A percentile compares a stretch with the other conserved stretches of the same genome.
These are phyloP conservation scores for Colletotrichum plurivorum DNA, from an alignment of 2,329 filamentous ascomycete genomes.

Conservation along the genomic window DNA sequence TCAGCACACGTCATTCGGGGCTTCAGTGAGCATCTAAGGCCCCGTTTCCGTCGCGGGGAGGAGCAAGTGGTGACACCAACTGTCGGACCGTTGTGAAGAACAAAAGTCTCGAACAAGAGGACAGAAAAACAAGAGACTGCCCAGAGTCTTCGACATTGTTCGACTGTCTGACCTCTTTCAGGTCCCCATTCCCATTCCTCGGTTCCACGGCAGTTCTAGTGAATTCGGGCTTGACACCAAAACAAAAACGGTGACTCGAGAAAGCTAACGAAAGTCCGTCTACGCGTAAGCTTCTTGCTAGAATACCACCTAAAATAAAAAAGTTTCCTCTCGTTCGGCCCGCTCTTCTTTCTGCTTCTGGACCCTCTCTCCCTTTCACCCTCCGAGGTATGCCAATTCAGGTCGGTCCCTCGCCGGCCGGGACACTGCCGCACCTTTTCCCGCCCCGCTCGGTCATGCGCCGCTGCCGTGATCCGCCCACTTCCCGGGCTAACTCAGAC, in stretches of 20 bases:
- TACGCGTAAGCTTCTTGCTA: too few relatives aligned
- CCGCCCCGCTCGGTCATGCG: constrained; percentile 23
- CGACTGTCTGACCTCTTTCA: too few relatives aligned
- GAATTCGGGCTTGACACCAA: too few relatives aligned
- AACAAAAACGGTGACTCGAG: too few relatives aligned
- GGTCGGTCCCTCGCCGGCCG: constrained; percentile 4
- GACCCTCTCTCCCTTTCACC: not conserved
- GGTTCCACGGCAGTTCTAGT: too few relatives aligned
- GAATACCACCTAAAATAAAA: not conserved
- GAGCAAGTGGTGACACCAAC: not conserved
- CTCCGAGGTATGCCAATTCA: constrained; percentile 21
- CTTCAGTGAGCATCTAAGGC: too few relatives aligned
- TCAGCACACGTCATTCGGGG: constrained; percentile 36
- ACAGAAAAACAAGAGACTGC: too few relatives aligned
- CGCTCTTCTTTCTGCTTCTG: not conserved
- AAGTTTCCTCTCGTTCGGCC: constrained; percentile 2
- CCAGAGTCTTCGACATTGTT: too few relatives aligned
- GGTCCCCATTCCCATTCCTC: too few relatives aligned
- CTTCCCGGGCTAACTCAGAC: constrained; percentile 23
- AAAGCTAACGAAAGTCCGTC: too few relatives aligned
- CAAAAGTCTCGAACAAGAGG: too few relatives aligned
- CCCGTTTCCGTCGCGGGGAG: not conserved
- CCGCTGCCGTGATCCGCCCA: constrained; percentile 26
- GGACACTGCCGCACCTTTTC: constrained; percentile 7
- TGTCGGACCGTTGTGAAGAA: not conserved